phyloP scores from a whole-genome alignment of 108 stramenopile species.

The Nitzschia sp. region DNA sequence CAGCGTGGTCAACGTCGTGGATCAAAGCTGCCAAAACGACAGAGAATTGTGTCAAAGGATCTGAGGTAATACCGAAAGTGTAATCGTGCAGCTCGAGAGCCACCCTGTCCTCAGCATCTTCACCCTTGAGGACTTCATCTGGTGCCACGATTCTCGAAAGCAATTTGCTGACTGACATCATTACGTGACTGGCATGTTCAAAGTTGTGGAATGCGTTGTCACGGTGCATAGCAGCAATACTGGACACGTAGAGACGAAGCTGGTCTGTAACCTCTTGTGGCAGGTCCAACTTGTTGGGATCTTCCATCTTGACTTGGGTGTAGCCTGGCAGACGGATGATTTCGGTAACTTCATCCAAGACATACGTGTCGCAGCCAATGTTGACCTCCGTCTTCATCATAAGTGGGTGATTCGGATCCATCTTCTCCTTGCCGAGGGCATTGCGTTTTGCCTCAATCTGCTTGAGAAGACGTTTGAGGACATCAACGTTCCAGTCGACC shows the following conservation, averaged over 20 bases:
- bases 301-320: conserved; percentile 1
- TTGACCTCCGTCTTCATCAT: conserved; percentile 19
- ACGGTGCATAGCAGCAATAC: conserved; percentile 42
- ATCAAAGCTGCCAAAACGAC: conserved; percentile 57
- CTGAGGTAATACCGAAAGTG: conserved; percentile 44
- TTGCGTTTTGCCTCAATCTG: conserved; percentile 16
- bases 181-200: conserved; percentile 54
- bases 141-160: conserved; percentile 45
- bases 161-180: conserved; percentile 51
- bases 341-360: conserved; percentile 34
- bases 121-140: conserved; percentile 32
- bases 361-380: conserved; percentile 19
- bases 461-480: conserved; percentile 26
- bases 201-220: conserved; percentile 52
- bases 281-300: conserved; percentile 25
- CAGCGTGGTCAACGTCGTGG: conserved; percentile 61
- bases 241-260: conserved; percentile 36
- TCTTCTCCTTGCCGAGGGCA: background rate
- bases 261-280: conserved; percentile 36
- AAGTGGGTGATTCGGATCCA: conserved; percentile 11
- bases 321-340: conserved; percentile 34
- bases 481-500: conserved; percentile 45
- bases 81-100: conserved; percentile 30
- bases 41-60: conserved; percentile 54
- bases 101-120: background rate